Conservation (phyloP, 1,139 yeast genomes). For the Suhomyces taliae region DNA sequence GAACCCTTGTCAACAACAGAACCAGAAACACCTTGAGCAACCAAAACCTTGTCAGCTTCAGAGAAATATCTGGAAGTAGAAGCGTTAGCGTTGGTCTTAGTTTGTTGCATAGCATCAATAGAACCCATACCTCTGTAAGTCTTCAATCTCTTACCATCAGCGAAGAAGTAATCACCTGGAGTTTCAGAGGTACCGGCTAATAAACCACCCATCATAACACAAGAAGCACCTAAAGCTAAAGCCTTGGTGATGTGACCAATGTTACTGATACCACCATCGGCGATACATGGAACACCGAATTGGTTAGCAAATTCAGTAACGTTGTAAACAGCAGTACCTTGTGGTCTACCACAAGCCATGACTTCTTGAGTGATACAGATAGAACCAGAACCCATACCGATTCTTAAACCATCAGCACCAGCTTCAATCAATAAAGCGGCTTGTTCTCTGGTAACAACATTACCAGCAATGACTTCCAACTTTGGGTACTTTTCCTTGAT, state of each 20-base stretch:
- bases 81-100: constrained; percentile 85
- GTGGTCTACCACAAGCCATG: constrained; percentile 99
- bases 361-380: constrained; percentile 99
- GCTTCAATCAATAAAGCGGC: constrained; percentile 94
- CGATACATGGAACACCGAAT: constrained; percentile 95
- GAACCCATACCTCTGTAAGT: constrained; percentile 99
- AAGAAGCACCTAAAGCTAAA: constrained; percentile 92
- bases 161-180: constrained; percentile 97
- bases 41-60: constrained; percentile 91
- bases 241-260: constrained; percentile 99
- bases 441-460: constrained; percentile 98
- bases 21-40: constrained; percentile 99
- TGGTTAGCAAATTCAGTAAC: constrained; percentile 85
- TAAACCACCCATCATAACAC: constrained; percentile 99
- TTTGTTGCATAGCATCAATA: constrained; percentile 97
- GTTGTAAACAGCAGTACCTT: constrained; percentile 93
- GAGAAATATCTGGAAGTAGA: constrained; percentile 98
- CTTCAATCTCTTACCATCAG: constrained; percentile 97
- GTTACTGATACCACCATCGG: constrained; percentile 99
- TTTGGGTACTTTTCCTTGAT: constrained; percentile 78
- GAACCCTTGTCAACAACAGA: constrained; percentile 97
- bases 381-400: constrained; percentile 99
- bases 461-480: constrained; percentile 92
- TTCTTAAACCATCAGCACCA: constrained; percentile 97
- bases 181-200: constrained; percentile 98